A percentile compares a stretch with the other conserved stretches of the same genome.
These are phyloP conservation scores for Apophysomyces trapeziformis DNA, from an alignment of 371 early-diverging fungal species.

Conservation along the genomic window DNA sequence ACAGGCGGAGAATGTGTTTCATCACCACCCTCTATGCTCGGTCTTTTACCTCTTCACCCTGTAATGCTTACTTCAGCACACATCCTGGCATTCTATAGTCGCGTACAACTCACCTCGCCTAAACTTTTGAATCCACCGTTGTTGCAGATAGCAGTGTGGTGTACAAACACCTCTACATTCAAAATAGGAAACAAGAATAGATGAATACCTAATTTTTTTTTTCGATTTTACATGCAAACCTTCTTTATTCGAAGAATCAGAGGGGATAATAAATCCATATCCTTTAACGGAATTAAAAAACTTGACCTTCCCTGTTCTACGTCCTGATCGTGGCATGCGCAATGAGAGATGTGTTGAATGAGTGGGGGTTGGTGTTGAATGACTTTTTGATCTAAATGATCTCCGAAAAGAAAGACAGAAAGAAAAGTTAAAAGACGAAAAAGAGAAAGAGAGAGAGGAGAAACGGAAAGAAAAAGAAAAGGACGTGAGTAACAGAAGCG, in stretches of 20 bases:
- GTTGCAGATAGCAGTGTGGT: slow-evolving; percentile 80
- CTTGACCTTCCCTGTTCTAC: slow-evolving; percentile 74
- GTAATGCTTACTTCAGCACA: slow-evolving; percentile 9
- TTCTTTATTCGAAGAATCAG: slow-evolving; percentile 62
- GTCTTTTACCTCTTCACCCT: slow-evolving; percentile 45
- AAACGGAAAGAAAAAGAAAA: slow-evolving; percentile 13
- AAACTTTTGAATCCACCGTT: slow-evolving; percentile 83
- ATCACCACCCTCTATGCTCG: slow-evolving; percentile 1
- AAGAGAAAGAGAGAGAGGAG: slow-evolving; percentile 12
- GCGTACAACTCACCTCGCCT: slow-evolving; percentile 58
- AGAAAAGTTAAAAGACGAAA: slow-evolving; percentile 10
- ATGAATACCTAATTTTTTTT: slow-evolving; percentile 2
- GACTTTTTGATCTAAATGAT: slow-evolving; percentile 15
- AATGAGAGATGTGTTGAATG: slow-evolving; percentile 21
- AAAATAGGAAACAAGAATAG: not conserved
- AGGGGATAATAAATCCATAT: slow-evolving; percentile 81
- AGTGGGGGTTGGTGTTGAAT: slow-evolving; percentile 14
- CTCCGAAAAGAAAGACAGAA: slow-evolving; percentile 17
- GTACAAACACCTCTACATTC: slow-evolving; percentile 74
- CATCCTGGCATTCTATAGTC: not conserved
- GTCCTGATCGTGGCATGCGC: slow-evolving; percentile 21
- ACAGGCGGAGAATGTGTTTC: not conserved
- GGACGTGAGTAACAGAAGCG: not conserved
- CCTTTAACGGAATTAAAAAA: slow-evolving; percentile 86
- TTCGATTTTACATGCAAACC: slow-evolving; percentile 36